phyloP scores from a whole-genome alignment of 345 rosid genomes.

The Linum trigynum region DNA sequence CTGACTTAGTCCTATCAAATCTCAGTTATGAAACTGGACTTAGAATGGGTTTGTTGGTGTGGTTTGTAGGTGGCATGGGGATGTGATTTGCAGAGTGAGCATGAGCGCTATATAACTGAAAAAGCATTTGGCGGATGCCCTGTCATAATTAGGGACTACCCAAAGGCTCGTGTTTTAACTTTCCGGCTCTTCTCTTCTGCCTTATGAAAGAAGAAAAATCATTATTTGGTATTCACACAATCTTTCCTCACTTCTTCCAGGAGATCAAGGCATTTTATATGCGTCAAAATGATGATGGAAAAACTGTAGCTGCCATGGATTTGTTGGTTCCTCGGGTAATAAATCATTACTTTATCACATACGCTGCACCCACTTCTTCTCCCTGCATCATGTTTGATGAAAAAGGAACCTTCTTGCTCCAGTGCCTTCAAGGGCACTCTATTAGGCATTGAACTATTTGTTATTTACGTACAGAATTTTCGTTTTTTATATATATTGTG shows the following conservation, averaged over 20 bases:
- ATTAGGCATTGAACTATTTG: background rate
- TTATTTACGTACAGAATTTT: background rate
- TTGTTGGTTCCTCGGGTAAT: constrained; percentile 92
- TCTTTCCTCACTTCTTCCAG: constrained; percentile 21
- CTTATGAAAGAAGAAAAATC: background rate
- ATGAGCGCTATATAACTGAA: constrained; percentile 94
- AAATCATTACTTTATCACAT: background rate
- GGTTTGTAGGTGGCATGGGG: constrained; percentile 86
- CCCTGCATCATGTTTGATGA: background rate
- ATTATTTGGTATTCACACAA: background rate
- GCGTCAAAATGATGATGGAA: constrained; percentile 95
- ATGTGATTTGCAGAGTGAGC: constrained; percentile 94
- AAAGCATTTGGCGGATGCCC: constrained; percentile 79
- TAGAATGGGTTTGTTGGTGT: background rate
- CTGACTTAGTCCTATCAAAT: background rate
- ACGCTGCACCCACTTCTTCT: no score
- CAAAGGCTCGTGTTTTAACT: constrained; percentile 36
- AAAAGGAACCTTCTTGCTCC: background rate
- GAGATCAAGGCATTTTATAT: constrained; percentile 97
- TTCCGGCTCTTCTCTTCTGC: constrained; percentile 4
- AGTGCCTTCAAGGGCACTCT: no score
- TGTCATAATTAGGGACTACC: constrained; percentile 88
- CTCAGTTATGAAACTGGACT: background rate
- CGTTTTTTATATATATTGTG: background rate
- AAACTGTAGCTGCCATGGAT: constrained; percentile 99